A percentile compares a stretch with the other conserved stretches of the same genome.
Conservation (phyloP, 495 filamentous ascomycete genomes). For the Monascus purpureus region DNA sequence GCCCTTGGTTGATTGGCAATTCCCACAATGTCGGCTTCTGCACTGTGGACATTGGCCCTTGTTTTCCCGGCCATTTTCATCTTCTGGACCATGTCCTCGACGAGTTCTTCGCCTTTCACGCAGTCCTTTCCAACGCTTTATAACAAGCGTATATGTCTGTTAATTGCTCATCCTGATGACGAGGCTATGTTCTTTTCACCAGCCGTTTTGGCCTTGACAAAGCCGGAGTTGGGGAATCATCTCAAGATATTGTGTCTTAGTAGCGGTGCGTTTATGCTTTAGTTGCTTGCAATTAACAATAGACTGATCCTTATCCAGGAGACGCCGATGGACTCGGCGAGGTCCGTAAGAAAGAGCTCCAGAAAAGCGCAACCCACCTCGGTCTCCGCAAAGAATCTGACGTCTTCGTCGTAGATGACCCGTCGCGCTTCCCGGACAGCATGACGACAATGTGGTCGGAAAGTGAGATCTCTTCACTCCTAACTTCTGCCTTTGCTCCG, state of each 20-base stretch:
- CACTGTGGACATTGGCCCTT: constrained; percentile 13
- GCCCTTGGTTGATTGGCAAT: too few relatives aligned
- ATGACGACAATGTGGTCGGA: constrained; percentile 66
- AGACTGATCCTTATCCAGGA: constrained; percentile 25
- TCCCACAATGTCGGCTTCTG: neutral
- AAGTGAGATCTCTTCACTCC: constrained; percentile 49
- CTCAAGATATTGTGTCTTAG: constrained; percentile 88
- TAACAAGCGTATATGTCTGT: constrained; percentile 70
- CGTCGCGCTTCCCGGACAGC: constrained; percentile 65
- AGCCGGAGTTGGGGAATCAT: constrained; percentile 64
- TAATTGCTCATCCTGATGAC: constrained; percentile 96
- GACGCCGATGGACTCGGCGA: constrained; percentile 79
- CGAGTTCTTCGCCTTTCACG: constrained; percentile 46
- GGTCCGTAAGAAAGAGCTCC: constrained; percentile 67
- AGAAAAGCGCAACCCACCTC: constrained; percentile 57
- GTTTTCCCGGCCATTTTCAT: constrained; percentile 21
- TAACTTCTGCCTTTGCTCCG: constrained; percentile 56
- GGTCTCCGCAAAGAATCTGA: constrained; percentile 61
- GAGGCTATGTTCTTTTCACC: constrained; percentile 99
- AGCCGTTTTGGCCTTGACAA: constrained; percentile 64
- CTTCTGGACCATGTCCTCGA: constrained; percentile 36
- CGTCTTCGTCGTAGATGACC: constrained; percentile 69
- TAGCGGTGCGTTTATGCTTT: constrained; percentile 39
- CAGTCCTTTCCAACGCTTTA: constrained; percentile 54
- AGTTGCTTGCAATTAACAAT: neutral